These are phyloP conservation scores for Calonectria crousiana DNA, from an alignment of 2,329 filamentous ascomycete genomes.

Conservation along the genomic window DNA sequence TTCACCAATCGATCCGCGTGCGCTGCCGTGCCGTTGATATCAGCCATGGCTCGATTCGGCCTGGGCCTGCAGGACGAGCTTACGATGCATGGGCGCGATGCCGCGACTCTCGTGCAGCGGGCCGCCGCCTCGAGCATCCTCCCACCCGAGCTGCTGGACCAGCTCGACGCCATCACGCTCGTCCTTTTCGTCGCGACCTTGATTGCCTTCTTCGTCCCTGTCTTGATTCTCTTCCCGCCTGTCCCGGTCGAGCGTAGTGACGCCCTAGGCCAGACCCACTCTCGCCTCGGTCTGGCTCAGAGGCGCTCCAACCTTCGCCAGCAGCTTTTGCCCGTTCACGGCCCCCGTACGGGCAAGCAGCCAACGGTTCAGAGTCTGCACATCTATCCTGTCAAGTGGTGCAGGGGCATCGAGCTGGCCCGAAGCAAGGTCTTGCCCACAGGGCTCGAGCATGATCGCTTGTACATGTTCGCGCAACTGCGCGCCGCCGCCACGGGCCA, in stretches of 20 bases:
- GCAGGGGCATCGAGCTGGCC: conserved; percentile 79
- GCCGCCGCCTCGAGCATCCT: conserved; percentile 36
- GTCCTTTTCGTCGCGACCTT: conserved; percentile 59
- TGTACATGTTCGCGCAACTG: conserved; percentile 83
- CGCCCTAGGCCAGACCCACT: conserved; percentile 67
- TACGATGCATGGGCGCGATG: conserved; percentile 25
- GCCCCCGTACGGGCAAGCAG: conserved; percentile 35
- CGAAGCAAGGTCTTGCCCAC: conserved; percentile 72
- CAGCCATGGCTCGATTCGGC: conserved; percentile 32
- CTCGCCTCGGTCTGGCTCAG: conserved; percentile 57
- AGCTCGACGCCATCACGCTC: conserved; percentile 48
- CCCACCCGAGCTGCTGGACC: conserved; percentile 36
- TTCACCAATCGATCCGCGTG: not conserved
- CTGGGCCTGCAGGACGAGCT: conserved; percentile 34
- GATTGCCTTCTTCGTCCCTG: conserved; percentile 64
- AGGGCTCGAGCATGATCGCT: conserved; percentile 83
- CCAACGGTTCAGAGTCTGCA: conserved; percentile 71
- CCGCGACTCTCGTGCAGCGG: conserved; percentile 29
- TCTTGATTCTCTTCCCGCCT: conserved; percentile 68
- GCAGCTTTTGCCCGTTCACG: conserved; percentile 39
- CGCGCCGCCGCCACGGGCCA: conserved; percentile 15
- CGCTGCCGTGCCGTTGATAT: conserved; percentile 9
- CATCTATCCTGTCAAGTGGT: conserved; percentile 88
- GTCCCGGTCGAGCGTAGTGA: conserved; percentile 65
- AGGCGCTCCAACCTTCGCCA: conserved; percentile 53